A percentile compares a stretch with the other conserved stretches of the same genome.
Evolutionary conservation across 2,329 filamentous ascomycete species (phyloP).

Genomic region (Xylaria sp.): DNA sequence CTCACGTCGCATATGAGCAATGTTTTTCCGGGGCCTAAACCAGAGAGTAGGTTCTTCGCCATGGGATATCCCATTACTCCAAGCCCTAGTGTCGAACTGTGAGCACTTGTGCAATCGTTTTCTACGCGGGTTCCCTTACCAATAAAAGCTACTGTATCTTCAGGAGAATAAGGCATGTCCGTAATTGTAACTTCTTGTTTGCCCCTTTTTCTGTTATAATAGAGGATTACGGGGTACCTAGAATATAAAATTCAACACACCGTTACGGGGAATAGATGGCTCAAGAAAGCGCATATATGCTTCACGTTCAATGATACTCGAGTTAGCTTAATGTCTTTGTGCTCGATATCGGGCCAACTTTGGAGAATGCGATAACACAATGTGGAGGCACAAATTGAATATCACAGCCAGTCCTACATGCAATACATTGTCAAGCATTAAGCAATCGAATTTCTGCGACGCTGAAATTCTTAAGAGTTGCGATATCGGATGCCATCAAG

Average conservation of each 20-base stretch:
- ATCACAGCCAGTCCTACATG: not conserved
- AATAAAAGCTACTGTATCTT: constrained; percentile 47
- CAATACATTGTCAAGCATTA: not conserved
- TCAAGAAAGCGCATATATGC: not conserved
- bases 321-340: not conserved
- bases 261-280: not conserved
- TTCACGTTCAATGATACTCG: not conserved
- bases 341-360: not conserved
- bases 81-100: constrained; percentile 39
- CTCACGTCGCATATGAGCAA: constrained; percentile 52
- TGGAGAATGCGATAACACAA: not conserved
- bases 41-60: constrained; percentile 48
- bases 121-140: constrained; percentile 30
- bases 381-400: not conserved
- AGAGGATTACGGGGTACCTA: not conserved
- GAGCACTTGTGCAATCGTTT: not conserved
- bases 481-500: not conserved
- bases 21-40: constrained; percentile 40
- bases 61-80: constrained; percentile 51
- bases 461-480: not conserved
- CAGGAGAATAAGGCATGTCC: constrained; percentile 37
- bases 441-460: not conserved
- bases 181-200: not conserved
- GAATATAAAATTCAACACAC: not conserved
- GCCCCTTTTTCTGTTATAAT: not conserved